These are phyloP conservation scores for Globisporangium yorkense DNA, from an alignment of 352 stramenopile species.

Conservation along the genomic window DNA sequence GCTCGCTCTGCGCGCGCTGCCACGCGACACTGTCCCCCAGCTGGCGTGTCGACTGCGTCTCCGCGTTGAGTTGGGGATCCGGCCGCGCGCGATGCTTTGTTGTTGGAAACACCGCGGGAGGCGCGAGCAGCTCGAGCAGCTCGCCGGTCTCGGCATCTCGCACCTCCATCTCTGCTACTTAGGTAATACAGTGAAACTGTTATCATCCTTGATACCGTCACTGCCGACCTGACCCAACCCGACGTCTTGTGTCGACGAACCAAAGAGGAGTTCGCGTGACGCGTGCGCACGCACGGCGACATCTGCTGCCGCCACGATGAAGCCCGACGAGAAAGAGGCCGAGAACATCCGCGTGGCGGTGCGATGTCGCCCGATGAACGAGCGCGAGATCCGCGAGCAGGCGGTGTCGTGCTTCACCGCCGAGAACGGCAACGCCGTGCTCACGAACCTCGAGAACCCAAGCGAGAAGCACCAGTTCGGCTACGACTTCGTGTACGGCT, in stretches of 20 bases:
- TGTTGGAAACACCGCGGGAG: background rate
- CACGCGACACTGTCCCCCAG: slow-evolving; percentile 50
- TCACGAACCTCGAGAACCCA: slow-evolving; percentile 81
- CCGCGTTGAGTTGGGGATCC: slow-evolving; percentile 21
- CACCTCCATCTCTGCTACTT: slow-evolving; percentile 24
- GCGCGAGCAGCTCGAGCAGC: slow-evolving; percentile 24
- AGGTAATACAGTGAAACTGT: background rate
- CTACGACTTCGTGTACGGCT: slow-evolving; percentile 87
- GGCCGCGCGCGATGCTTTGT: background rate
- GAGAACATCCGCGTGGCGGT: slow-evolving; percentile 92
- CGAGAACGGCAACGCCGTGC: slow-evolving; percentile 66
- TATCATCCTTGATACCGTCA: too few species aligned
- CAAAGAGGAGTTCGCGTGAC: background rate
- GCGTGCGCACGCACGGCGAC: background rate
- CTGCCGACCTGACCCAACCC: too few species aligned
- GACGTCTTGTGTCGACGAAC: background rate
- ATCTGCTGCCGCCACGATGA: slow-evolving; percentile 26
- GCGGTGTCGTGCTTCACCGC: slow-evolving; percentile 64
- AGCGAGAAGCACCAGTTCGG: slow-evolving; percentile 79
- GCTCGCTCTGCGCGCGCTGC: slow-evolving; percentile 34
- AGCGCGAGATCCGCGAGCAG: slow-evolving; percentile 79
- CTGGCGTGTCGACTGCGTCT: slow-evolving; percentile 49
- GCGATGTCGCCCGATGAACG: slow-evolving; percentile 89
- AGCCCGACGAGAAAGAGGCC: slow-evolving; percentile 71
- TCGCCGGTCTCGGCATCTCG: slow-evolving; percentile 63